phyloP scores from a whole-genome alignment of 139 green algal genomes.

The Diplosphaera chodatii region DNA sequence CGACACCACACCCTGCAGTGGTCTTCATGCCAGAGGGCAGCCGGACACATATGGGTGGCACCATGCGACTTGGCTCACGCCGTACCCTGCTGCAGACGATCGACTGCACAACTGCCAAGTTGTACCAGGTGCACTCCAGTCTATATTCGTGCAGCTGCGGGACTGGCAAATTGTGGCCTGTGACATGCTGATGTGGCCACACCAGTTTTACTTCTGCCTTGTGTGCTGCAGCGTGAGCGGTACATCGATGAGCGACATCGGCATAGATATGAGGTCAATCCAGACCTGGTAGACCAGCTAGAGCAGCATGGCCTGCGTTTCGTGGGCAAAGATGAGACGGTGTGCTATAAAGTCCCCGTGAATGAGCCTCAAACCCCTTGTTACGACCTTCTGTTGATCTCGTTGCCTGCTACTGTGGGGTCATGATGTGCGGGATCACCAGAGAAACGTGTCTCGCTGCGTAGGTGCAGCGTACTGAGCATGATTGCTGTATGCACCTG shows the following conservation, averaged over 20 bases:
- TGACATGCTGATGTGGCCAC: no score
- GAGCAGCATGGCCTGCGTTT: constrained; percentile 83
- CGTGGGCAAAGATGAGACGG: constrained; percentile 88
- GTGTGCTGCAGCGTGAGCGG: constrained; percentile 38
- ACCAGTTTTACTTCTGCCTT: no score
- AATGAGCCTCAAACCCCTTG: no score
- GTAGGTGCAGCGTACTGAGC: no score
- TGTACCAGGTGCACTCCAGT: constrained; percentile 90
- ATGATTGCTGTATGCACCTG: no score
- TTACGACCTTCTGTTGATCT: no score
- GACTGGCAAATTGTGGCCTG: background rate
- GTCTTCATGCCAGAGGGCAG: constrained; percentile 98
- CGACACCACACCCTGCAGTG: constrained; percentile 73
- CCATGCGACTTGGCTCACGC: constrained; percentile 92
- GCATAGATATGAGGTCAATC: constrained; percentile 97
- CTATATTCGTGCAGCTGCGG: no score
- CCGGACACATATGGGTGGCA: constrained; percentile 91
- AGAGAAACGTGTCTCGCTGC: no score
- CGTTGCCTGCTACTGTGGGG: no score
- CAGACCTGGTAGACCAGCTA: constrained; percentile 76
- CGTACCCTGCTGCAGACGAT: constrained; percentile 84
- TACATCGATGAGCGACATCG: constrained; percentile 92
- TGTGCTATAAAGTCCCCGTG: background rate
- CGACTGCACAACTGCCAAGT: constrained; percentile 84
- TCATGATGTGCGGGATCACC: no score